Evolutionary conservation across 1,284 basidiomycete genomes (phyloP), one percentile per base, ranked within the genome.

Genomic region (Ganoderma sinense): DNA sequence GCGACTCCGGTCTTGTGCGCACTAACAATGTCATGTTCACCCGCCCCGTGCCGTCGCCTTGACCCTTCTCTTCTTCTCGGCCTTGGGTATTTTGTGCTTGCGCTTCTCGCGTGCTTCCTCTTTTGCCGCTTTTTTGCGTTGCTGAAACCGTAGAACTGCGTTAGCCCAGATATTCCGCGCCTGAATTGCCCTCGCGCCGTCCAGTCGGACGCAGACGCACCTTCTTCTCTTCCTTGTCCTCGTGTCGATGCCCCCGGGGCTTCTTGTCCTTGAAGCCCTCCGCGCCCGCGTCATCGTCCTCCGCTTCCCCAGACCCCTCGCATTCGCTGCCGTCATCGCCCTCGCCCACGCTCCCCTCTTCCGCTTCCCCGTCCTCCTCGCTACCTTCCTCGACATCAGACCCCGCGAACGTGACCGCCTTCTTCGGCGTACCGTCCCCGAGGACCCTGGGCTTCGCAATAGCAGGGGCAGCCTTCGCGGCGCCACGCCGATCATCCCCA

Each of bases 181-280:
- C 68, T 33, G 53, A 59, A 67, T 69, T 33, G 63, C 69, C 58
- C 67, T 59, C 43, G 23, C 48, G 11, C 55, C 70, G 63, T 53
- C 59, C 65, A 51, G 45, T 53, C 31, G 43, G 16, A 76, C 81
- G 41, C 71, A 94, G 16, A 76, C 82, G 41, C 71, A 94, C 96
- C 90, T 95, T 97, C 82, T 97, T 98, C 1, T 87, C 90, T n/a
- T 96, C 94, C 70, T 89, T 90, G 80, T 97, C 96, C 83, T 98
- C 97, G 75, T 96, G 92, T 70, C 94, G 88, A 82, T 97, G 96
- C 0, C 97, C 96, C 74, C 94, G 86, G 55, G 92, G 91, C 73
- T 81, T 86, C 68, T 85, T 86, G 69, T 91, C 89, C 61, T 84
- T 76, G 67, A 85, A 85, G 10, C 75, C 80, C 16, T 78, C 77